Conservation (phyloP, 2,329 filamentous ascomycete genomes). For the Fusarium sacchari region DNA sequence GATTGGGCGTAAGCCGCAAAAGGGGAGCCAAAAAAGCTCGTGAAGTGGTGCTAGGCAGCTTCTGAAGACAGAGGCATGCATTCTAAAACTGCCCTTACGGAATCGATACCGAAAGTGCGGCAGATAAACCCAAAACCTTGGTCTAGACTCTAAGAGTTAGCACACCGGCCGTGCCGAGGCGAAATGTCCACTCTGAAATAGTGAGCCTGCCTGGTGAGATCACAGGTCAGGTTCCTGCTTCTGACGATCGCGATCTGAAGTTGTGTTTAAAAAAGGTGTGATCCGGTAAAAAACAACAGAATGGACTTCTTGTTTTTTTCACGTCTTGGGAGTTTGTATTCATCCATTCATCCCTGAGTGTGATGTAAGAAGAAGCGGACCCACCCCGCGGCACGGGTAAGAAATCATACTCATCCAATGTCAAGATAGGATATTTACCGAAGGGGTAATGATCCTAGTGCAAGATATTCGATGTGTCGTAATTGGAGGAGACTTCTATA, state of each 20-base stretch:
- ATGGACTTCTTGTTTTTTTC: neutral
- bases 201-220: conserved; percentile 2
- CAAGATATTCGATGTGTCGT: conserved; percentile 7
- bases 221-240: neutral
- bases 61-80: neutral
- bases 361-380: conserved; percentile 32
- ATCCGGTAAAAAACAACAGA: conserved; percentile 21
- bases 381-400: conserved; percentile 14
- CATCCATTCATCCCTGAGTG: conserved; percentile 20
- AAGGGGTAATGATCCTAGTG: conserved; percentile 30
- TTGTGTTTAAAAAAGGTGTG: neutral
- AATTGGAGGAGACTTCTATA: conserved; percentile 7
- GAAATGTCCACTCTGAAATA: neutral
- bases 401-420: conserved; percentile 21
- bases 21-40: conserved; percentile 17
- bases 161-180: conserved; percentile 27
- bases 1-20: neutral
- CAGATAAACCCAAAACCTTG: conserved; percentile 37
- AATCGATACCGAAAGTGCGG: conserved; percentile 39
- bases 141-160: conserved; percentile 3
- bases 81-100: conserved; percentile 36
- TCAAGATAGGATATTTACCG: conserved; percentile 26
- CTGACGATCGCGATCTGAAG: conserved; percentile 2
- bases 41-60: conserved; percentile 6
- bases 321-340: neutral